A percentile compares a stretch with the other conserved stretches of the same genome.
phyloP scores from a whole-genome alignment of 2,329 filamentous ascomycete species.

The Cryphonectria nitschkei region DNA sequence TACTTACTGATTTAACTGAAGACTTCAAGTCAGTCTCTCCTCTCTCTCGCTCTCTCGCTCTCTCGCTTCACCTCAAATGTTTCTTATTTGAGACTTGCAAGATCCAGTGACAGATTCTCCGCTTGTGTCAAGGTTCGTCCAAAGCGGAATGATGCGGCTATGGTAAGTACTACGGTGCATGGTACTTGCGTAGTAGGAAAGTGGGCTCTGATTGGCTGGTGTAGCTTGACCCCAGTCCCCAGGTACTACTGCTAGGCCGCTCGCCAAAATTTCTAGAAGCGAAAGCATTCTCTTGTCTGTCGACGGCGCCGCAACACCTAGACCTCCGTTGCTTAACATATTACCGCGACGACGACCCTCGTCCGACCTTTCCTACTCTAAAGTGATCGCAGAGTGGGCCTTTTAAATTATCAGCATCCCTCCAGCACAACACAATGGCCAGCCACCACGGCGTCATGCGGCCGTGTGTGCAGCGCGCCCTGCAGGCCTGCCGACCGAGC shows the following conservation, averaged over 20 bases:
- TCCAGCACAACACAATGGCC: constrained; percentile 19
- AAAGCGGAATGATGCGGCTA: constrained; percentile 22
- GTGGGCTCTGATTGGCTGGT: constrained; percentile 4
- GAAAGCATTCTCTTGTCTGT: constrained; percentile 9
- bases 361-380: neutral
- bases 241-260: neutral
- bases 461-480: constrained; percentile 24
- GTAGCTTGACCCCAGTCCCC: constrained; percentile 2
- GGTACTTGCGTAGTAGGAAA: neutral
- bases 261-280: constrained; percentile 23
- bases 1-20: neutral
- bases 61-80: neutral
- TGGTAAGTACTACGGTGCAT: neutral
- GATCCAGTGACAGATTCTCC: neutral
- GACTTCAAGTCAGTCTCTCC: neutral
- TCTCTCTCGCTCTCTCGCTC: too few relatives aligned
- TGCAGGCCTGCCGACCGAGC: constrained; percentile 23
- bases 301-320: constrained; percentile 14
- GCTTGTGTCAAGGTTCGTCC: neutral
- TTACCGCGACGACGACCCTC: neutral
- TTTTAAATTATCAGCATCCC: neutral
- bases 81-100: neutral
- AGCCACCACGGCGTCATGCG: constrained; percentile 16
- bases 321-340: neutral
- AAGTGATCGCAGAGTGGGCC: neutral